Evolutionary conservation across 2,329 filamentous ascomycete genomes (phyloP).

Genomic region (Xenoacremonium recifei): DNA sequence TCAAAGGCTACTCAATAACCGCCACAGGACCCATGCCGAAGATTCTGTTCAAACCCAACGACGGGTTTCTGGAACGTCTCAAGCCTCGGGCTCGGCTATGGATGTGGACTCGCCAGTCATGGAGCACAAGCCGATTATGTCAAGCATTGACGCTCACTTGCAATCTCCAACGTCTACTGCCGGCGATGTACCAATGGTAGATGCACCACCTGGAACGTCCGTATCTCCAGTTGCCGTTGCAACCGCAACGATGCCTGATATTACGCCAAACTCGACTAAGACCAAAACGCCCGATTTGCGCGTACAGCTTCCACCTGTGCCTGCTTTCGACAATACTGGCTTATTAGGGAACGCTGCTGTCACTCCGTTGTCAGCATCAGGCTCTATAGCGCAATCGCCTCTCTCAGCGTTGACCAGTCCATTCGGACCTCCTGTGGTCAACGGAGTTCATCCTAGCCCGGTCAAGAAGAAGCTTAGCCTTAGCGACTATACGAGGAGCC

Average conservation of each 20-base stretch:
- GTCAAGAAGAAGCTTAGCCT: conserved; percentile 67
- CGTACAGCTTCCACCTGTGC: conserved; percentile 57
- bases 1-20: conserved; percentile 49
- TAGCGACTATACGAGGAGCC: conserved; percentile 63
- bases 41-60: conserved; percentile 39
- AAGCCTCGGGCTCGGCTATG: conserved; percentile 33
- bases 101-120: conserved; percentile 37
- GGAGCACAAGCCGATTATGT: conserved; percentile 27
- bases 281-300: conserved; percentile 45
- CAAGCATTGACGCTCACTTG: conserved; percentile 18
- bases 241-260: conserved; percentile 16
- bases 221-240: conserved; percentile 14
- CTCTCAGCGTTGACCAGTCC: conserved; percentile 40
- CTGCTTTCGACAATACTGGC: conserved; percentile 44
- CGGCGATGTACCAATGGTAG: conserved; percentile 26
- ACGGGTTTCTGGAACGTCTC: conserved; percentile 19
- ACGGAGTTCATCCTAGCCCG: conserved; percentile 54
- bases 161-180: conserved; percentile 21
- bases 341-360: conserved; percentile 34
- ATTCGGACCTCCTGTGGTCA: conserved; percentile 41
- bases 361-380: conserved; percentile 48
- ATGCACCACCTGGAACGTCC: conserved; percentile 31
- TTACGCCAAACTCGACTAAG: conserved; percentile 23
- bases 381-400: conserved; percentile 49
- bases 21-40: conserved; percentile 41